phyloP scores from a whole-genome alignment of 2,329 filamentous ascomycete species.

The Chalaropsis thielavioides region DNA sequence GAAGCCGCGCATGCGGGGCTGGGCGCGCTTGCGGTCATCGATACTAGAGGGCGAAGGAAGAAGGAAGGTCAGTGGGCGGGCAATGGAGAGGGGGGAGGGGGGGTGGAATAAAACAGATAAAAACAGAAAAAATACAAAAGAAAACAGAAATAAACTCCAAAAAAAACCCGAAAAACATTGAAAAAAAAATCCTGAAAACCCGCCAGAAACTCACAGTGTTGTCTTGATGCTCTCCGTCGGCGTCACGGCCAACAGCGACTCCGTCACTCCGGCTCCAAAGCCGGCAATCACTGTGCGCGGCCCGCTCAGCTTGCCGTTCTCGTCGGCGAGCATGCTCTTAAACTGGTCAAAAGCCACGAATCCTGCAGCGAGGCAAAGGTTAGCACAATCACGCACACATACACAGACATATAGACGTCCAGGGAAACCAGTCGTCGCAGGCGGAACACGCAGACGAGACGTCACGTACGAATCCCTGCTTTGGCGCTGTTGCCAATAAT shows the following conservation, averaged over 20 bases:
- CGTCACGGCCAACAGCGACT: conserved; percentile 84
- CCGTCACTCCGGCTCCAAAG: conserved; percentile 87
- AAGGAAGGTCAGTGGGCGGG: too few relatives aligned
- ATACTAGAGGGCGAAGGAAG: conserved; percentile 45
- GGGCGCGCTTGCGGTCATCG: conserved; percentile 77
- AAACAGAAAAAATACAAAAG: neutral
- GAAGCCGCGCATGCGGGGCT: conserved; percentile 82
- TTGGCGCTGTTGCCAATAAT: conserved; percentile 96
- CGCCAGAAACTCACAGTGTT: conserved; percentile 45
- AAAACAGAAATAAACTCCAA: neutral
- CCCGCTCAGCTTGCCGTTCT: conserved; percentile 75
- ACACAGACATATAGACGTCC: neutral
- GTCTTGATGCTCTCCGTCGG: conserved; percentile 98
- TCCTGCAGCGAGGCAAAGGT: conserved; percentile 30
- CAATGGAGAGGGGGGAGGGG: too few relatives aligned
- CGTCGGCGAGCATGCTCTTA: conserved; percentile 68
- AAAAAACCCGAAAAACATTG: neutral
- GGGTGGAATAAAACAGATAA: neutral
- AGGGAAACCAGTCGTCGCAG: too few relatives aligned
- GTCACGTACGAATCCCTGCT: conserved; percentile 69
- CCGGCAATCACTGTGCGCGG: conserved; percentile 84
- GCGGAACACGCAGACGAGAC: too few relatives aligned
- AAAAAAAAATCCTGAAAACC: neutral
- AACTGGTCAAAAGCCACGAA: conserved; percentile 97
- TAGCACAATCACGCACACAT: neutral